Evolutionary conservation across 805 yeast species (phyloP), one percentile per base, ranked within the genome.

Genomic region (Dipodascopsis uninucleata): DNA sequence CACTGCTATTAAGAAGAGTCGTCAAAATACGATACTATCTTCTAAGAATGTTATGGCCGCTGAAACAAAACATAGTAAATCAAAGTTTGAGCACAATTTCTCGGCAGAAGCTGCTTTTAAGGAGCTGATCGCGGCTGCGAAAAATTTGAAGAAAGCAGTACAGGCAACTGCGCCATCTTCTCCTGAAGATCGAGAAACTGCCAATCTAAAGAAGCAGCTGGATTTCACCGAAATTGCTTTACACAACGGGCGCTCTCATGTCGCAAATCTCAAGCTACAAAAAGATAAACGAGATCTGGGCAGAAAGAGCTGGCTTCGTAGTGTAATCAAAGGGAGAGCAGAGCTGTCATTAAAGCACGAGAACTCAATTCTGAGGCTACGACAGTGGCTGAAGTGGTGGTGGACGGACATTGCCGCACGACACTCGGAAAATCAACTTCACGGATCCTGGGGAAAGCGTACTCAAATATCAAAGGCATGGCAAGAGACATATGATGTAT

Each of bases 301-400:
- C 5, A 41, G 46, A 8, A 26, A 39, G 28, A 31, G 36, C 3
- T 53, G 57, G 57, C 39, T 53, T 9, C 36, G 40, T 14, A 35
- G 38, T 20, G 58, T 53, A 23, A 39, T 53, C 12, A 41, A 45
- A 25, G 52, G 52, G 5, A 44, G 58, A n/a, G 58, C 57, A 3
- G 58, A 53, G 26, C 40, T 53, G 10, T 53, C 58, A 6, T 43
- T 52, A 9, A 49, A 50, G 37, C 32, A 53, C 14, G 24, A 39
- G 8, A 41, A 42, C 18, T 31, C 39, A 18, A 23, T 53, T 9
- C 16, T 39, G 24, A 43, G 57, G 7, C 45, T 54, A 3, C 54
- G 50, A 14, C 55, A 49, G 28, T 53, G 58, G 57, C 16, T 53
- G 24, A 53, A 53, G 35, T 53, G 57, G 57, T 53, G 57, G 57